Evolutionary conservation across 306 rosid genomes (phyloP).

Genomic region (Prunus padus): DNA sequence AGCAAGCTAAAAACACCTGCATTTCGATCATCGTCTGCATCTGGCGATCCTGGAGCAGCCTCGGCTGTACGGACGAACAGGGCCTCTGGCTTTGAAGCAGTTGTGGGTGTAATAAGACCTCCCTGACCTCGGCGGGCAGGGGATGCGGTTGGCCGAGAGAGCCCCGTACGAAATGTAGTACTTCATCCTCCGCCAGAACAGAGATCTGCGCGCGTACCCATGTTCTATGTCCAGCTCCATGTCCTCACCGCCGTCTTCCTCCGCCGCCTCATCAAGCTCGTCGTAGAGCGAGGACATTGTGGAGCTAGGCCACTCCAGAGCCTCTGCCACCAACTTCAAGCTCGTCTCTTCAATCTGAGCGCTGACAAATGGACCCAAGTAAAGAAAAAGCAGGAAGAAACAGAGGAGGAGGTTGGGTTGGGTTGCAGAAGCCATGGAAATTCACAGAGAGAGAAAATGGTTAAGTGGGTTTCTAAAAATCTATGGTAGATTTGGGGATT

Average conservation of each 20-base stretch:
- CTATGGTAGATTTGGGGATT: not conserved
- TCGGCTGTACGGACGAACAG: slow-evolving; percentile 70
- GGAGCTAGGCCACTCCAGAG: slow-evolving; percentile 61
- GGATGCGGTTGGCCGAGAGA: slow-evolving; percentile 81
- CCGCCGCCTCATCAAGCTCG: slow-evolving; percentile 20
- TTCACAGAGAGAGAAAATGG: not conserved
- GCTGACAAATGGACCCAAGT: not conserved
- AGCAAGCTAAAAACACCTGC: not conserved
- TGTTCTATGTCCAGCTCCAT: slow-evolving; percentile 24
- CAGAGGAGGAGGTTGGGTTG: slow-evolving; percentile 17
- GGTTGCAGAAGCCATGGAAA: slow-evolving; percentile 29
- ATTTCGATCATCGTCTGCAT: slow-evolving; percentile 59
- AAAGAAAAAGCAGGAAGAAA: slow-evolving; percentile 18
- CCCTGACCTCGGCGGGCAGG: slow-evolving; percentile 94
- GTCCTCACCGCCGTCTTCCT: slow-evolving; percentile 20
- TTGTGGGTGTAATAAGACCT: slow-evolving; percentile 85
- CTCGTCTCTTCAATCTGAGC: slow-evolving; percentile 57
- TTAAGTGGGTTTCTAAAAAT: not conserved
- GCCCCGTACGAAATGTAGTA: slow-evolving; percentile 93
- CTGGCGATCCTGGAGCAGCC: slow-evolving; percentile 76
- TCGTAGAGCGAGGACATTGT: slow-evolving; percentile 44
- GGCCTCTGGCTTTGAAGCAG: slow-evolving; percentile 79
- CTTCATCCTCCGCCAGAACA: slow-evolving; percentile 63
- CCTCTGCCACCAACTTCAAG: slow-evolving; percentile 55
- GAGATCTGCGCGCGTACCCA: slow-evolving; percentile 59